phyloP scores from a whole-genome alignment of 2,329 filamentous ascomycete species.

The Colletotrichum liaoningense region DNA sequence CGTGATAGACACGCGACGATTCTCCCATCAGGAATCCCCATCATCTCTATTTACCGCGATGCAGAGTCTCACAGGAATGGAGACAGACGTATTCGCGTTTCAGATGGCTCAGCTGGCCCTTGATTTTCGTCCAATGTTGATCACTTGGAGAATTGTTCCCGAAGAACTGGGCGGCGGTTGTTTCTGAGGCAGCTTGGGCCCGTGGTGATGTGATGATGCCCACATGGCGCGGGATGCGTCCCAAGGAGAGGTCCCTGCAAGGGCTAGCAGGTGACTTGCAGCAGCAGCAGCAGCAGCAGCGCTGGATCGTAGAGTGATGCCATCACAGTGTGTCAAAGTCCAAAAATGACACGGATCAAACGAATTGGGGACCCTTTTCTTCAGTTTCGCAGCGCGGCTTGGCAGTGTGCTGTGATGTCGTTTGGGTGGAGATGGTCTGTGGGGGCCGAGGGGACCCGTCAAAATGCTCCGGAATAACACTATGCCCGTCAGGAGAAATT shows the following conservation, averaged over 20 bases:
- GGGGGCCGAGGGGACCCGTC: not conserved
- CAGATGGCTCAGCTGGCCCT: conserved; percentile 3
- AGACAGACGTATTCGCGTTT: conserved; percentile 23
- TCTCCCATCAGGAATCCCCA: not conserved
- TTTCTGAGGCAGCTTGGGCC: conserved; percentile 8
- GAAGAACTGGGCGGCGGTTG: conserved; percentile 2
- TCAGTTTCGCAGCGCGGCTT: not conserved
- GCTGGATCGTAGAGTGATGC: not conserved
- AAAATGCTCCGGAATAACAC: conserved; percentile 21
- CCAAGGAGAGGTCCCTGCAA: conserved; percentile 14
- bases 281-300: not conserved
- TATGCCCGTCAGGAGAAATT: conserved; percentile 29
- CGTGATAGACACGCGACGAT: not conserved
- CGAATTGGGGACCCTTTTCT: not conserved
- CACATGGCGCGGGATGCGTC: conserved; percentile 11
- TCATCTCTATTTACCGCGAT: not conserved
- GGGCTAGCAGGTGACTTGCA: conserved; percentile 23
- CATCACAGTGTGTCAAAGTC: not conserved
- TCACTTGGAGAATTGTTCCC: not conserved
- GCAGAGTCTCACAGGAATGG: conserved; percentile 1
- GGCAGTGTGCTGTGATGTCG: conserved; percentile 1
- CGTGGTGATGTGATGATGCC: conserved; percentile 30
- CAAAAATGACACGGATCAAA: not conserved
- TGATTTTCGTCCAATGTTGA: conserved; percentile 4
- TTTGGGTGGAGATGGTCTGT: conserved; percentile 20